Conservation (phyloP, 2,329 filamentous ascomycete genomes). For the Xylaria sp. region DNA sequence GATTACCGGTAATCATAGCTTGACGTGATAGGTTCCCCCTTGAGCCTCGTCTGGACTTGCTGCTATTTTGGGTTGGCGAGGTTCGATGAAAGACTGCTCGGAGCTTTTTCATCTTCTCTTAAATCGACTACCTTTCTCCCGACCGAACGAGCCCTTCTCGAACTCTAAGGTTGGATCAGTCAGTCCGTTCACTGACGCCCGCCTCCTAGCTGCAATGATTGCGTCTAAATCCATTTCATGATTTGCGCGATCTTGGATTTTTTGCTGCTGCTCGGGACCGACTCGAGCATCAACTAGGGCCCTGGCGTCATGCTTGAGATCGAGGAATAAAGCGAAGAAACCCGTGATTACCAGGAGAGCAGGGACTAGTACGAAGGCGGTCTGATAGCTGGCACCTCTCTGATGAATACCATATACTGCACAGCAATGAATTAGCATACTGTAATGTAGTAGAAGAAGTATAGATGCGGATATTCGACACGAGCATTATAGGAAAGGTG, state of each 20-base stretch:
- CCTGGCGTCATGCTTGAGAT: constrained; percentile 59
- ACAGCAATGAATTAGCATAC: constrained; percentile 16
- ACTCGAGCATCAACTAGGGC: constrained; percentile 57
- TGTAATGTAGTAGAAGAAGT: not conserved
- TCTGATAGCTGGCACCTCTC: constrained; percentile 68
- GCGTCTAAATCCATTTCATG: constrained; percentile 58
- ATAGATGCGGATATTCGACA: not conserved
- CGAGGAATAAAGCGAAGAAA: constrained; percentile 62
- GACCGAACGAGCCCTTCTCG: constrained; percentile 40
- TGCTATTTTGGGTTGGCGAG: constrained; percentile 39
- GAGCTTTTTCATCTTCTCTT: constrained; percentile 41
- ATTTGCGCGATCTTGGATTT: constrained; percentile 53
- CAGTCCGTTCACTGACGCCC: constrained; percentile 36
- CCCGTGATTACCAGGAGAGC: constrained; percentile 60
- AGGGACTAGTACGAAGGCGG: constrained; percentile 73
- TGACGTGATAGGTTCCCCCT: constrained; percentile 23
- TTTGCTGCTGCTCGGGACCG: constrained; percentile 49
- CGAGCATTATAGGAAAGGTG: not conserved
- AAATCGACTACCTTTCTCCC: constrained; percentile 44
- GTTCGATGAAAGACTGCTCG: constrained; percentile 40
- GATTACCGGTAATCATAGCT: not conserved
- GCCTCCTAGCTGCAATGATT: constrained; percentile 51
- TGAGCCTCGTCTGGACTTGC: constrained; percentile 21
- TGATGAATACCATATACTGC: constrained; percentile 72
- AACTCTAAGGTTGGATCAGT: constrained; percentile 25